These are phyloP conservation scores for Yamadazyma olivae DNA, from an alignment of 805 yeast species.

Conservation along the genomic window DNA sequence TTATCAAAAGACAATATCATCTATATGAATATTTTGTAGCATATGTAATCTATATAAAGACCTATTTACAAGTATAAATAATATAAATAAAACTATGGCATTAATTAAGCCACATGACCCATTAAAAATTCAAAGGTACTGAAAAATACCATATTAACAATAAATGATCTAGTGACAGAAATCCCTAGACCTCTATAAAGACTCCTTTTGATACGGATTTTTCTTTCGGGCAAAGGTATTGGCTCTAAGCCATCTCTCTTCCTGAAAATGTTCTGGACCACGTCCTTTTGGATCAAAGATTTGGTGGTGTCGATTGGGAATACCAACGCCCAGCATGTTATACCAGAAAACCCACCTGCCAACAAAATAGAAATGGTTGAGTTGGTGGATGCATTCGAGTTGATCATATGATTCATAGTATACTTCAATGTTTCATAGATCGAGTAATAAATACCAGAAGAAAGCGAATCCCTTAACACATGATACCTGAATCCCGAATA, in stretches of 20 bases:
- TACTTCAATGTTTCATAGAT: slow-evolving; percentile 72
- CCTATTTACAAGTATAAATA: slow-evolving; percentile 7
- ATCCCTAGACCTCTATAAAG: slow-evolving; percentile 80
- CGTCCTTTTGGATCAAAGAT: slow-evolving; percentile 69
- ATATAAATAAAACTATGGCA: neutral
- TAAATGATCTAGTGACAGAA: slow-evolving; percentile 65
- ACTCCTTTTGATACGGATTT: slow-evolving; percentile 34
- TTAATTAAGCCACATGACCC: slow-evolving; percentile 44
- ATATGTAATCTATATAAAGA: neutral
- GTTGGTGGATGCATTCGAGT: slow-evolving; percentile 21
- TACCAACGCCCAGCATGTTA: slow-evolving; percentile 68
- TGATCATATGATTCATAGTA: slow-evolving; percentile 34
- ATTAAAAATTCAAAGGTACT: slow-evolving; percentile 66
- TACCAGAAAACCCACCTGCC: slow-evolving; percentile 81
- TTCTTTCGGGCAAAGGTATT: slow-evolving; percentile 27
- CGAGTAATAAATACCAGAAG: slow-evolving; percentile 71
- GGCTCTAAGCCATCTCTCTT: slow-evolving; percentile 45
- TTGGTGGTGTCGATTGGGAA: slow-evolving; percentile 84
- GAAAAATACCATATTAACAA: slow-evolving; percentile 75
- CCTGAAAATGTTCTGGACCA: slow-evolving; percentile 64
- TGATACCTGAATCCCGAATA: slow-evolving; percentile 76
- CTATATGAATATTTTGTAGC: too few relatives aligned
- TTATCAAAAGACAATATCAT: neutral
- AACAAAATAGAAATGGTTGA: slow-evolving; percentile 34
- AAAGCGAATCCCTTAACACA: slow-evolving; percentile 62